These are phyloP conservation scores for Diaporthe sp. DNA, from an alignment of 2,329 filamentous ascomycete species.

Conservation along the genomic window DNA sequence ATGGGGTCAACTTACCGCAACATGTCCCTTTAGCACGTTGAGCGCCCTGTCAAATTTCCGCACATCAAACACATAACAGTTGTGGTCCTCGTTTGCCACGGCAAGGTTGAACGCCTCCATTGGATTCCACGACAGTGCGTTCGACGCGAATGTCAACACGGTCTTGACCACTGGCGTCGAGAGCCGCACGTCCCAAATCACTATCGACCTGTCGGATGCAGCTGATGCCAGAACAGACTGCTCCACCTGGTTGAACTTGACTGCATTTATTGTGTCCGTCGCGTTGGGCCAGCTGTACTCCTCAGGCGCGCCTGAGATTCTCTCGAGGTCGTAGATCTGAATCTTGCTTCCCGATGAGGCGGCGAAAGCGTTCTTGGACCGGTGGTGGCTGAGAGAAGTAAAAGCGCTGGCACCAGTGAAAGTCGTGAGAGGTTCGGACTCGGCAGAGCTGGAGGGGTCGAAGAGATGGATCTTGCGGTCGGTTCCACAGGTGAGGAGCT, in stretches of 20 bases:
- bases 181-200: conserved; percentile 89
- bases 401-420: conserved; percentile 87
- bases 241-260: conserved; percentile 94
- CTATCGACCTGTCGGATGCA: conserved; percentile 85
- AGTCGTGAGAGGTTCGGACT: conserved; percentile 79
- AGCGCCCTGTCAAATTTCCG: conserved; percentile 87
- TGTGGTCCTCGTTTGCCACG: conserved; percentile 93
- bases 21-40: conserved; percentile 91
- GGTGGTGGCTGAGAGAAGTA: conserved; percentile 85
- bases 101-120: conserved; percentile 90
- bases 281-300: conserved; percentile 88
- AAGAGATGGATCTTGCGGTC: conserved; percentile 92
- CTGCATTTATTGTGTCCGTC: conserved; percentile 88
- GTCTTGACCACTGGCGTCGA: conserved; percentile 84
- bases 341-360: conserved; percentile 77
- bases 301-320: conserved; percentile 83
- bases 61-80: conserved; percentile 90
- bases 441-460: conserved; percentile 79
- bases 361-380: conserved; percentile 82
- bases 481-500: conserved; percentile 85
- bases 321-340: conserved; percentile 88
- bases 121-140: conserved; percentile 91
- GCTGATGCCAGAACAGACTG: conserved; percentile 89
- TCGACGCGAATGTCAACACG: conserved; percentile 83
- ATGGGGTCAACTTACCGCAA: conserved; percentile 53